These are phyloP conservation scores for Fusarium sp. DNA, from an alignment of 2,329 filamentous ascomycete genomes.

Conservation along the genomic window DNA sequence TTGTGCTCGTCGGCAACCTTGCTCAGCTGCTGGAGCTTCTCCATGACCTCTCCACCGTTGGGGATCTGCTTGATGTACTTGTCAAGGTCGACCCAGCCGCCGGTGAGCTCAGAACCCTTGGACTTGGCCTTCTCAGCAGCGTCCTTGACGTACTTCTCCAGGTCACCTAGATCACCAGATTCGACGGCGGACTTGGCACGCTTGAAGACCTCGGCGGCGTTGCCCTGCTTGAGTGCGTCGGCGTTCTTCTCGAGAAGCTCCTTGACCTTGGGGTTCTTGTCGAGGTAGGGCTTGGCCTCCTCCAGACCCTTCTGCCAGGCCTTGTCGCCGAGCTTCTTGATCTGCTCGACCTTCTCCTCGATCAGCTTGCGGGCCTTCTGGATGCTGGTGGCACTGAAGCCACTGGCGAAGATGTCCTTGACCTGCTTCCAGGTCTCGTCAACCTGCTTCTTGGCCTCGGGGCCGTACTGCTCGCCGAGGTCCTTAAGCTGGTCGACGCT, in stretches of 20 bases:
- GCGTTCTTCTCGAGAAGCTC: constrained; percentile 78
- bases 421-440: constrained; percentile 79
- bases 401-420: constrained; percentile 72
- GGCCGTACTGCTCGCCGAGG: constrained; percentile 77
- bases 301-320: constrained; percentile 79
- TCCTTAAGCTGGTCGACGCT: constrained; percentile 77
- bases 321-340: constrained; percentile 77
- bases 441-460: constrained; percentile 81
- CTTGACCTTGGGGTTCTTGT: constrained; percentile 83
- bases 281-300: constrained; percentile 77
- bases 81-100: constrained; percentile 65
- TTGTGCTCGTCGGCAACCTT: constrained; percentile 76
- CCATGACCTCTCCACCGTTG: constrained; percentile 72
- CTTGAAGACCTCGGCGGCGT: constrained; percentile 73
- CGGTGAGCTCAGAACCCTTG: constrained; percentile 55
- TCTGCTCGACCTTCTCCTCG: constrained; percentile 76
- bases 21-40: constrained; percentile 74
- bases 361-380: constrained; percentile 72
- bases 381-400: constrained; percentile 66
- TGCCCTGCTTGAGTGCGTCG: constrained; percentile 75
- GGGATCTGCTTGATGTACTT: constrained; percentile 76
- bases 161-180: constrained; percentile 68
- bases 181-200: constrained; percentile 72
- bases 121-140: constrained; percentile 60
- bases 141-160: constrained; percentile 54